Base-by-base conservation (phyloP, 768 basidiomycete genomes). In the Hygrocybe punicea region DNA sequence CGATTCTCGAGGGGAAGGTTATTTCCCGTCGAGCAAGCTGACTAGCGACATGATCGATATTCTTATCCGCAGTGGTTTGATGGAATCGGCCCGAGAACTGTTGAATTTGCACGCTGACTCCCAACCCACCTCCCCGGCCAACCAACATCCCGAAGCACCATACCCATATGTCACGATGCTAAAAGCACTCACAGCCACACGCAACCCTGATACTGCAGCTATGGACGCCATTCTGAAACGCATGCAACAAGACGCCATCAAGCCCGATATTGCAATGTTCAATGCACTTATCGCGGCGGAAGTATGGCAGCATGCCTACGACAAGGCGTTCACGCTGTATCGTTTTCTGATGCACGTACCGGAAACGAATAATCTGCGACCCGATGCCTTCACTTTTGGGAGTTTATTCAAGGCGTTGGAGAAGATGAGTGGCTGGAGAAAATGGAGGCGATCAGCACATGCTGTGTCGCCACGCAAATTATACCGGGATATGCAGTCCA, bases 231-330 rank as follows among this genome's bases (percentile, higher is more conserved):
- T 80, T 0, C 66, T 84, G 48, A 60, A 67, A 4, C 66, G 71
- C 45, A 79, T 81, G 75, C 62, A 65, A 48, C 63, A 69, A 17
- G 68, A 73, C 1, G 72, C 72, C 3, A 67, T 79, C 11, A 40
- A 64, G 2, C 75, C 76, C 1, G 71, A 79, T 52, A 68, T 73
- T 8, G 62, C 62, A 37, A 60, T 83, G n/a, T 76, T 83, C 68
- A 83, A 84, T 55, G 58, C 74, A 7, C 73, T 85, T 58, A 74
- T 84, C 13, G 68, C 74, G 6, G 67, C 69, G 14, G 75, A 80
- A 54, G 61, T 73, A 36, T 63, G 71, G 11, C 65, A 64, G 1
- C 55, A 65, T 11, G 69, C 70, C 5, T 66, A 73, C 48, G 62
- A 60, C 4, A 68, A 71, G 16, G 78, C 76, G 6, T 79, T 82